Base-by-base conservation (phyloP, 805 yeast genomes). In the Wickerhamiella spandovensis region DNA sequence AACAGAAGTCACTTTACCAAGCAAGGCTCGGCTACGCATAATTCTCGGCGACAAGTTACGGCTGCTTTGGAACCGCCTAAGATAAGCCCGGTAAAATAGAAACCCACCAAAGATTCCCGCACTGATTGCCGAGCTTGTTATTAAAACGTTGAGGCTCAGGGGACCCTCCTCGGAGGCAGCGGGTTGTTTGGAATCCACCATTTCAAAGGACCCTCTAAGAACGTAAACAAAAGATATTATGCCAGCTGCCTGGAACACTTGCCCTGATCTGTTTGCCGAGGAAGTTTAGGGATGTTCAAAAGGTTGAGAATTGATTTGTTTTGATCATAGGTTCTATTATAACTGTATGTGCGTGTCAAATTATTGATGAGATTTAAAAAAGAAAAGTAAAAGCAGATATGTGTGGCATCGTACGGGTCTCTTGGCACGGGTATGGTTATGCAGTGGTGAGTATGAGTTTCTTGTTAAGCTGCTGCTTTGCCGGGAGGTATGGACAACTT, bases 1-100 rank as follows among this genome's bases (percentile, higher is more conserved):
- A 0, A 89, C 97, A 1, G 92, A 72, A 0, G 95, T 84, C 3
- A 89, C 96, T 53, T 73, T 73, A 0, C 97, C 97, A 37, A 70
- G 68, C 5, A 81, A 54, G 58, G 74, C 73, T 30, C 73, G 64
- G 12, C 62, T 66, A 15, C 72, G 68, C 52, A 78, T 73, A 41
- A 67, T 65, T 2, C 58, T 48, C 17, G 61, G 58, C 1, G 86
- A 85, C n/a, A 82, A 72, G 21, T 72, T 72, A 12, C 62, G 52
- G 0, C 77, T 74, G 17, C 69, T 70, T 12, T 76, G 71, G 32
- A 78, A 70, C 49, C 84, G 73, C 45, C 68, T 66, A n/a, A 82
- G 58, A 52, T 65, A 71, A 42, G 69, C 56, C 20, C 68, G 63
- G 62, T 76, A 82, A 2, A 76, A 57, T 42, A 65, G 60, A 51